These are phyloP conservation scores for Plectranthus barbatus DNA, from an alignment of 257 asterid species.

Conservation along the genomic window DNA sequence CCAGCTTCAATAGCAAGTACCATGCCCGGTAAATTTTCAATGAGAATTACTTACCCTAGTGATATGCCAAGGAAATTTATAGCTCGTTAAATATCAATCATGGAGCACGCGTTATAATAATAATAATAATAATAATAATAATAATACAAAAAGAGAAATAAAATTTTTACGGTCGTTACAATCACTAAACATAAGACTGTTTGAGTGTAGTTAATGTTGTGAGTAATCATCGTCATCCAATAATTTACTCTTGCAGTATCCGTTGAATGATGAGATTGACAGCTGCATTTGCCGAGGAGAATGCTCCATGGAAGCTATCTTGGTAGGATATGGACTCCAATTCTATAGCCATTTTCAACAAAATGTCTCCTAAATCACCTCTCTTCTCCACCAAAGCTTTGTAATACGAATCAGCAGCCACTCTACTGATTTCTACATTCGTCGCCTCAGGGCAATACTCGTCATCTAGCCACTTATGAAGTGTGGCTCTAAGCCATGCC, in stretches of 20 bases:
- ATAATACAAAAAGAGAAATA: no score
- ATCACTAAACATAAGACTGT: no score
- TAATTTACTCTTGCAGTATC: slow-evolving; percentile 27
- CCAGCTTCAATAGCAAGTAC: no score
- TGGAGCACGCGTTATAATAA: no score
- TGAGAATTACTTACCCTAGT: no score
- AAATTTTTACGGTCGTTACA: no score
- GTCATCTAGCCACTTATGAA: slow-evolving; percentile 83
- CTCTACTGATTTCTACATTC: slow-evolving; percentile 58
- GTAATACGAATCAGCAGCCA: slow-evolving; percentile 63
- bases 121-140: no score
- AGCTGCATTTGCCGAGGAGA: slow-evolving; percentile 91
- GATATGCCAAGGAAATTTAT: no score
- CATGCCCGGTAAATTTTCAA: no score
- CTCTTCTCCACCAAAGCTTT: slow-evolving; percentile 48
- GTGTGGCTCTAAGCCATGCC: slow-evolving; percentile 69
- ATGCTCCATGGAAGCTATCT: slow-evolving; percentile 96
- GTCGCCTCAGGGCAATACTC: slow-evolving; percentile 92
- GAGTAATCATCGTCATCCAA: no score
- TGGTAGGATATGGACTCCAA: slow-evolving; percentile 79
- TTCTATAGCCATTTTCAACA: slow-evolving; percentile 63
- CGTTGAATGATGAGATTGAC: slow-evolving; percentile 62
- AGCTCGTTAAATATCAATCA: no score
- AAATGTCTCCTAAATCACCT: slow-evolving; percentile 68
- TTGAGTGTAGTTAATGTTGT: no score